Conservation (phyloP, 345 rosid species). For the Populus simonii region DNA sequence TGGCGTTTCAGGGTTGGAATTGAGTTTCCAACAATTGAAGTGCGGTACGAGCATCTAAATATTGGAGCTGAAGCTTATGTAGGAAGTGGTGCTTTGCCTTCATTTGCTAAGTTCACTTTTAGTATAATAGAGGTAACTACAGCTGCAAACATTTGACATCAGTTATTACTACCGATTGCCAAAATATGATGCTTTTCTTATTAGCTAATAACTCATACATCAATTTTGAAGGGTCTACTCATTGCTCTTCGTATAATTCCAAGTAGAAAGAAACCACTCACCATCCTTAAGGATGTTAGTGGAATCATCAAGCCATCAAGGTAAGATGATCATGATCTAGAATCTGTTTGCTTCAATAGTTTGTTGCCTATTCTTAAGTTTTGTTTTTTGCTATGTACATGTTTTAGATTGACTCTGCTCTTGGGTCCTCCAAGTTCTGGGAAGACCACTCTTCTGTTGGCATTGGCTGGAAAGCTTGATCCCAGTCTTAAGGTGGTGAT, state of each 20-base stretch:
- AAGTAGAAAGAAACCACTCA: slow-evolving; percentile 47
- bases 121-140: slow-evolving; percentile 48
- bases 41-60: slow-evolving; percentile 39
- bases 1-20: slow-evolving; percentile 22
- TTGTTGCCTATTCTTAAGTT: neutral
- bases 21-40: slow-evolving; percentile 41
- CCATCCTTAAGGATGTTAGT: slow-evolving; percentile 61
- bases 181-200: neutral
- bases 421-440: slow-evolving; percentile 91
- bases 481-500: slow-evolving; percentile 45
- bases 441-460: slow-evolving; percentile 71
- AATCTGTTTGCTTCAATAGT: neutral
- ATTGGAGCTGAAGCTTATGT: slow-evolving; percentile 55
- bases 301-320: slow-evolving; percentile 79
- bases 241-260: slow-evolving; percentile 34
- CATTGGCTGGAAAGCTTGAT: slow-evolving; percentile 79
- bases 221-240: slow-evolving; percentile 24
- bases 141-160: neutral
- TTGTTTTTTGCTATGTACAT: neutral
- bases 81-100: slow-evolving; percentile 63
- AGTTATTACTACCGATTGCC: neutral
- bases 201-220: neutral
- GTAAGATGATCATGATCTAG: slow-evolving; percentile 26
- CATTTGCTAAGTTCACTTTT: slow-evolving; percentile 43
- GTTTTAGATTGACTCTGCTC: slow-evolving; percentile 62